Base-by-base conservation (phyloP, 208 protist species). In the Novymonas esmeraldas region DNA sequence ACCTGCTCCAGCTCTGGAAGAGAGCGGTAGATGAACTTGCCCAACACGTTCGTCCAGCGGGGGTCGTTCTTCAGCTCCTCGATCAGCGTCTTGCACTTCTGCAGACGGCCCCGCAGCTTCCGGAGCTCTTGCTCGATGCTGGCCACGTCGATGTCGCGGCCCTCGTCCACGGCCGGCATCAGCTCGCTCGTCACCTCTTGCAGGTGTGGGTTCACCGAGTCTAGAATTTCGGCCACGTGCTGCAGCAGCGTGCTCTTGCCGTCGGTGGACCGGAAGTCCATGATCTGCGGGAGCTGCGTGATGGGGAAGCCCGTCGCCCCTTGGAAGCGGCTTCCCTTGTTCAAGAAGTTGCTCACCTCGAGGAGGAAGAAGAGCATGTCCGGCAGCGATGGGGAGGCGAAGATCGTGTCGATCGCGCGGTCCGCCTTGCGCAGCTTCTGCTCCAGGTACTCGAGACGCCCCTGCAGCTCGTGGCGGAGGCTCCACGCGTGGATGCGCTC, bases 221-320 rank as follows among this genome's bases (percentile, higher is more conserved):
- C 58, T 39, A 89, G 24, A 16, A 79, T 79, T 26, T 83, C 72
- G 6, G 84, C 78, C 0, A 90, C 57, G 59, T 75, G 73, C 48
- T 90, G 65, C 39, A 95, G 66, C 62, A 95, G 61, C 24, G 78
- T 82, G 9, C 78, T 64, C 44, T 87, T 91, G 46, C 70, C 76
- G 57, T 91, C 83, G 20, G 85, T 89, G 13, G 87, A 87, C 22
- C 62, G 73, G 56, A 92, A 88, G 56, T 87, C 75, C 50, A 87
- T 82, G 56, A 93, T 85, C 36, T 85, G 71, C 34, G 76, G 70
- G 18, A 95, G 61, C 44, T 92, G 78, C 39, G 85, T 85, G 56
- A 93, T 84, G 41, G 81, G 78, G 72, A 95, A 95, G 18, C 76
- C 90, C 59, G 84, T 85, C 13, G 85, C 85, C 26, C 78, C 82